A percentile compares a stretch with the other conserved stretches of the same genome.
phyloP scores from a whole-genome alignment of 352 stramenopile species.

The Pythium folliculosum region DNA sequence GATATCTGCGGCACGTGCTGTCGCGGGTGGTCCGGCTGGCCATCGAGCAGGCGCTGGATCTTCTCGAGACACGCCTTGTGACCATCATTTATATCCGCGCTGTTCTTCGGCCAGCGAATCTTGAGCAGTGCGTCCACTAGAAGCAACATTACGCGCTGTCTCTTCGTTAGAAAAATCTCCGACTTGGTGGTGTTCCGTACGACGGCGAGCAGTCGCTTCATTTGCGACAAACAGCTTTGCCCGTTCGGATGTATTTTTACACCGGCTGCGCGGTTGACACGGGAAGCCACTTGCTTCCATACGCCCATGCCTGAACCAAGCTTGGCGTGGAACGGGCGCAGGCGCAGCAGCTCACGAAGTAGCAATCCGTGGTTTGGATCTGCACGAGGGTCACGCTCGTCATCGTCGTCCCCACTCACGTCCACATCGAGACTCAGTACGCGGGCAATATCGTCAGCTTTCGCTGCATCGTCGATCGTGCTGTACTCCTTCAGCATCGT shows the following conservation, averaged over 20 bases:
- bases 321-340: slow-evolving; percentile 19
- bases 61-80: slow-evolving; percentile 7
- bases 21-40: neutral
- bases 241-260: neutral
- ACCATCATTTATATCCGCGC: neutral
- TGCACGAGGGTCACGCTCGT: neutral
- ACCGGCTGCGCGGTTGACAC: slow-evolving; percentile 2
- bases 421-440: neutral
- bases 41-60: slow-evolving; percentile 1
- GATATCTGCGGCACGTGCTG: neutral
- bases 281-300: slow-evolving; percentile 4
- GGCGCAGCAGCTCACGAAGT: slow-evolving; percentile 10
- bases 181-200: neutral
- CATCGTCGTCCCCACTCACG: slow-evolving; percentile 1
- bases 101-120: slow-evolving; percentile 10
- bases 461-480: neutral
- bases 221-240: slow-evolving; percentile 7
- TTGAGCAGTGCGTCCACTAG: slow-evolving; percentile 19
- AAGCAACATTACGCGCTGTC: neutral
- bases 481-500: slow-evolving; percentile 5
- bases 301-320: neutral
- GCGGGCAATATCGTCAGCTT: neutral
- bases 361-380: slow-evolving; percentile 4
- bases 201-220: slow-evolving; percentile 9
- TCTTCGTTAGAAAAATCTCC: neutral